Conservation (phyloP, 768 basidiomycete species). For the Suillus decipiens region DNA sequence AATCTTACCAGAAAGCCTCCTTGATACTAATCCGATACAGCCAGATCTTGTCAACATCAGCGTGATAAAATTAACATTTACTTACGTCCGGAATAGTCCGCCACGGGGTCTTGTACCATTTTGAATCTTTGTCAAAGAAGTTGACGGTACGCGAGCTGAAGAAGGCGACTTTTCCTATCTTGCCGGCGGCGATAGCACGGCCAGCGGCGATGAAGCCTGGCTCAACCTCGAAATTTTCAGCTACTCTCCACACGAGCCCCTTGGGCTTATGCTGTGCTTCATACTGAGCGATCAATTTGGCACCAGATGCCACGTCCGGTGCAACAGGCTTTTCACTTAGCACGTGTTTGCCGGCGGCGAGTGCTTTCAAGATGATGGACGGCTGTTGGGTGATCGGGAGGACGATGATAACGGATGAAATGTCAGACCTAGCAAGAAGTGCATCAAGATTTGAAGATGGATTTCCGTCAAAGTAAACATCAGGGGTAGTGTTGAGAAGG, state of each 20-base stretch:
- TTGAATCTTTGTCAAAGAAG: constrained; percentile 59
- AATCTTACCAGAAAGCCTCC: constrained; percentile 77
- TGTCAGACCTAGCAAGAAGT: constrained; percentile 67
- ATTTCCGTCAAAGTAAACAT: constrained; percentile 59
- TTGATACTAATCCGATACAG: constrained; percentile 52
- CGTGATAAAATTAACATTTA: constrained; percentile 30
- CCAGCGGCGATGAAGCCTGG: constrained; percentile 49
- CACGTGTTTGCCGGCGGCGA: constrained; percentile 84
- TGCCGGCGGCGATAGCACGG: constrained; percentile 52
- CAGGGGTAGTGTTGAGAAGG: constrained; percentile 41
- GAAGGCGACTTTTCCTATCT: constrained; percentile 70
- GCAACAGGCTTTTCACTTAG: constrained; percentile 88
- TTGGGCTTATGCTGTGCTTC: constrained; percentile 63
- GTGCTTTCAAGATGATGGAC: constrained; percentile 57
- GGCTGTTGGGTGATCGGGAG: constrained; percentile 81
- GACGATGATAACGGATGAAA: constrained; percentile 71
- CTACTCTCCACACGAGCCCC: constrained; percentile 77
- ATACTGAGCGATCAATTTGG: constrained; percentile 66
- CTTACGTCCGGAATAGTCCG: constrained; percentile 77
- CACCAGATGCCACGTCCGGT: constrained; percentile 63
- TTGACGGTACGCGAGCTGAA: constrained; percentile 60
- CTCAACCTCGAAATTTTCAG: constrained; percentile 77
- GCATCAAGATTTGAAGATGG: constrained; percentile 50
- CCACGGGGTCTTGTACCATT: constrained; percentile 86
- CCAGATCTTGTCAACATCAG: constrained; percentile 7